phyloP scores from a whole-genome alignment of 768 basidiomycete species.

The Obba rivulosa region DNA sequence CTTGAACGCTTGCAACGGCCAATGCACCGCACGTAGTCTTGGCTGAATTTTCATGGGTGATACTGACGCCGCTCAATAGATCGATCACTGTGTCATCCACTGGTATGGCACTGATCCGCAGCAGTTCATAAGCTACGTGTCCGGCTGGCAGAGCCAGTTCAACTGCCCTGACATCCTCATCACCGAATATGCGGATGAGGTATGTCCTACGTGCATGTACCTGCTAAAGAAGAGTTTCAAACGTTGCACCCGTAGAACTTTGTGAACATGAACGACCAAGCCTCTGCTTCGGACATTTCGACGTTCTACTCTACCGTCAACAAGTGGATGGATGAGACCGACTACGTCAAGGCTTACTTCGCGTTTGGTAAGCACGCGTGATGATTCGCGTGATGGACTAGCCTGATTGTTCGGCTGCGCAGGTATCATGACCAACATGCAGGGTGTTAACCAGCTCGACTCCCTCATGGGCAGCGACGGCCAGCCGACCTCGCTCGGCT shows the following conservation, averaged over 20 bases:
- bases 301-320: constrained; percentile 43
- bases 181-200: constrained; percentile 72
- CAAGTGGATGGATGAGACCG: constrained; percentile 39
- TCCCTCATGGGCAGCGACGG: constrained; percentile 42
- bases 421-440: constrained; percentile 55
- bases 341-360: constrained; percentile 39
- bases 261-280: constrained; percentile 36
- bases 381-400: not conserved
- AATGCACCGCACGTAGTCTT: constrained; percentile 7
- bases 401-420: not conserved
- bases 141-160: constrained; percentile 40
- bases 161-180: constrained; percentile 40
- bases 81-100: constrained; percentile 58
- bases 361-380: constrained; percentile 54
- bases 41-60: not conserved
- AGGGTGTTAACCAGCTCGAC: constrained; percentile 52
- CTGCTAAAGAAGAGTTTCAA: not conserved
- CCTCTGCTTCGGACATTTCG: constrained; percentile 34
- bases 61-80: constrained; percentile 27
- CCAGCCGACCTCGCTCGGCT: constrained; percentile 48
- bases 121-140: constrained; percentile 49
- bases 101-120: constrained; percentile 53
- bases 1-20: constrained; percentile 40
- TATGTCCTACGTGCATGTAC: not conserved
- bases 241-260: constrained; percentile 42